Base-by-base conservation (phyloP, 192 early-diverging fungal genomes). In the Coemansia sp. region DNA sequence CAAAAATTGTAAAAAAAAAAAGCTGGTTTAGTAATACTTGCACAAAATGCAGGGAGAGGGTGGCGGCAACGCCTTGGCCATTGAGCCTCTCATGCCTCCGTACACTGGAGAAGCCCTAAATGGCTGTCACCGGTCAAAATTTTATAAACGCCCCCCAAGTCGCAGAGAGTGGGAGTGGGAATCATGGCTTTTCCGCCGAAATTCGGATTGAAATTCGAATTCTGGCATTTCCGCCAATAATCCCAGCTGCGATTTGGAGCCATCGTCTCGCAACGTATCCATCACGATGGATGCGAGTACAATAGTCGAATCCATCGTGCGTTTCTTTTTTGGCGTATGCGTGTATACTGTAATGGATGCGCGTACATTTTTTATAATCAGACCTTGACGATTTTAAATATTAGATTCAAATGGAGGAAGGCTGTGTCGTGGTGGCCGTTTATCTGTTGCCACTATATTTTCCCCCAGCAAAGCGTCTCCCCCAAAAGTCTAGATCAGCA, bases 321-420 rank as follows among this genome's bases (percentile, higher is more conserved):
- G 51, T 50, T 50, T 50, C 46, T 10, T 19, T 50, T 50, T 19
- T 42, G 41, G 13, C 41, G 41, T 20, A 20, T 20, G 46, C n/a
- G n/a, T 48, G 27, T 55, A 55, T 55, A 29, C 51, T 29, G 51
- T 27, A 29, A 55, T 55, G 51, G 51, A 55, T 55, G 51, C 51
- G 51, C 51, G 51, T 55, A 24, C 24, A 55, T 55, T 55, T 50
- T 50, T 50, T 22, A 50, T 50, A 50, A 50, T 50, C 46, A 50
- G 46, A 50, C 46, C 46, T 50, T 50, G 46, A 50, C 46, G 46
- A 50, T 50, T 50, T 50, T 20, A 50, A 22, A 50, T 50, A 45
- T 45, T n/a, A 50, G 46, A 50, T 50, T 50, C 46, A 50, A 50
- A 50, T 50, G 46, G 46, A 50, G 46, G 46, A 50, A 50, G 46